Conservation (phyloP, 257 asterid genomes). For the Solanum chaucha region DNA sequence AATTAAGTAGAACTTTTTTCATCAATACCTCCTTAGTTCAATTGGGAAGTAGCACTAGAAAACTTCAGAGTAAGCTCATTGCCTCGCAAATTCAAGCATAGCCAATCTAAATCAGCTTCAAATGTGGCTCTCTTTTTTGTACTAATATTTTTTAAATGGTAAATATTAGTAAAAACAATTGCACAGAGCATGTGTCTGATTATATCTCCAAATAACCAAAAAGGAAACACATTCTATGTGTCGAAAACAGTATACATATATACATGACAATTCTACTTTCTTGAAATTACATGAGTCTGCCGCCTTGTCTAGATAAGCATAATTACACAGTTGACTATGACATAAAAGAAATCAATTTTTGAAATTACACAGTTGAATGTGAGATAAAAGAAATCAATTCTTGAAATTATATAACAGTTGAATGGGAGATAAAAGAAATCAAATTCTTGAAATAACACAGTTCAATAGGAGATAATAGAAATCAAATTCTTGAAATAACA, state of each 20-base stretch:
- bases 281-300: neutral
- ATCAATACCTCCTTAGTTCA: conserved; percentile 42
- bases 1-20: too few species aligned
- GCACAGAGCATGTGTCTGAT: neutral
- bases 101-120: conserved; percentile 88
- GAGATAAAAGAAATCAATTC: too few species aligned
- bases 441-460: neutral
- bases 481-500: neutral
- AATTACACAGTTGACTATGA: neutral
- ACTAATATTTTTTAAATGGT: neutral
- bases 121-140: conserved; percentile 56
- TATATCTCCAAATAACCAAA: neutral
- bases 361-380: neutral
- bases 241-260: neutral
- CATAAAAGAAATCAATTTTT: neutral
- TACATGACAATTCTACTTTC: neutral
- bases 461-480: neutral
- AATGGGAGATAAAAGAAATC: neutral
- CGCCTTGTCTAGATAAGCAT: neutral
- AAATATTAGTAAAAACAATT: neutral
- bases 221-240: neutral
- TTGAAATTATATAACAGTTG: neutral
- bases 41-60: conserved; percentile 36
- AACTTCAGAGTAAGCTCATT: conserved; percentile 82
- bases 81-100: conserved; percentile 79